phyloP scores from a whole-genome alignment of 2,329 filamentous ascomycete genomes.

The Monilinia laxa region DNA sequence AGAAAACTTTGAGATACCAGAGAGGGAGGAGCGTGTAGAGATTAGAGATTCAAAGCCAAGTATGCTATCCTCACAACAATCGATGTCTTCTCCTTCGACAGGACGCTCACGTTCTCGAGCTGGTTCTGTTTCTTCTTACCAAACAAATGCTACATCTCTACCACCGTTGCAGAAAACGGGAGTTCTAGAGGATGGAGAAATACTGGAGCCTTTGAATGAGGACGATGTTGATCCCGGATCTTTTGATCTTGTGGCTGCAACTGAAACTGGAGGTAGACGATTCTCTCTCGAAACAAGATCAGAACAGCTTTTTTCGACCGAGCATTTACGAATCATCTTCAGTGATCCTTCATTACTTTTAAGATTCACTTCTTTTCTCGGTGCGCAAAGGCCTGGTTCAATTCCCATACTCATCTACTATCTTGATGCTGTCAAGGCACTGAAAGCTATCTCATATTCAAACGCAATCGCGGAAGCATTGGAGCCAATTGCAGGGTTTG shows the following conservation, averaged over 20 bases:
- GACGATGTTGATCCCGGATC: conserved; percentile 53
- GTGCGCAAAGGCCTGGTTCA: conserved; percentile 57
- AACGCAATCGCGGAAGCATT: conserved; percentile 66
- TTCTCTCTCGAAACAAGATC: conserved; percentile 64
- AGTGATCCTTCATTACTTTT: conserved; percentile 60
- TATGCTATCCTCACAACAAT: conserved; percentile 13
- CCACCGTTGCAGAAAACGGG: conserved; percentile 37
- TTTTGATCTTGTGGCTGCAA: conserved; percentile 53
- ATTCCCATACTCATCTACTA: conserved; percentile 69
- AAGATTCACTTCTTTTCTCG: conserved; percentile 67
- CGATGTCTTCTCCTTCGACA: conserved; percentile 27
- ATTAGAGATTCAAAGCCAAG: conserved; percentile 20
- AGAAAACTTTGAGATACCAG: neutral
- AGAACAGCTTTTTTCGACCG: conserved; percentile 63
- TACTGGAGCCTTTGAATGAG: conserved; percentile 46
- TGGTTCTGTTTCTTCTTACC: conserved; percentile 33
- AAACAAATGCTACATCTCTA: conserved; percentile 37
- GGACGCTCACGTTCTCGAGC: conserved; percentile 30
- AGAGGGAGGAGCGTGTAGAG: conserved; percentile 11
- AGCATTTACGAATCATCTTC: conserved; percentile 66
- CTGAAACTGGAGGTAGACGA: conserved; percentile 39
- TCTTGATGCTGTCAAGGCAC: conserved; percentile 67
- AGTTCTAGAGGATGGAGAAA: conserved; percentile 47
- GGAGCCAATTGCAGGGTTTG: conserved; percentile 53
- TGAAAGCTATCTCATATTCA: conserved; percentile 68